Evolutionary conservation across 2,329 filamentous ascomycete species (phyloP).

Genomic region (Teratosphaeria gauchensis): DNA sequence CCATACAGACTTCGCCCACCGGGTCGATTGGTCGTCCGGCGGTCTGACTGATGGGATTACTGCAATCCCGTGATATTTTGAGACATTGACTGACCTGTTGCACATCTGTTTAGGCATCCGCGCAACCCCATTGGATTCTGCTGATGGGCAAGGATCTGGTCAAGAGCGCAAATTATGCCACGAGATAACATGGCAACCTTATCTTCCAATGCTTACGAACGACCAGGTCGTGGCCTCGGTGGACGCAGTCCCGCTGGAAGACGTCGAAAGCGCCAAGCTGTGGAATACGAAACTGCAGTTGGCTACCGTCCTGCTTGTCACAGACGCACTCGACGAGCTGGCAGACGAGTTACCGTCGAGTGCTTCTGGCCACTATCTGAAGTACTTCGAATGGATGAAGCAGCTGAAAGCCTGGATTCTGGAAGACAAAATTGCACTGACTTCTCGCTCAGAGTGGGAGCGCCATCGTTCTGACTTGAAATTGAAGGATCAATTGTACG

Average conservation of each 20-base stretch:
- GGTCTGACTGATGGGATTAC: too few relatives aligned
- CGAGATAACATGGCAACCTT: constrained; percentile 5
- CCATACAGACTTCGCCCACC: too few relatives aligned
- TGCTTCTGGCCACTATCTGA: background rate
- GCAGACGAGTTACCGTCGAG: background rate
- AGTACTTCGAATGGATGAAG: background rate
- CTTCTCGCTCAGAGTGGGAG: background rate
- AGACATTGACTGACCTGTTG: too few relatives aligned
- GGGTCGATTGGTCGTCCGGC: too few relatives aligned
- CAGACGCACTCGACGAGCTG: constrained; percentile 1
- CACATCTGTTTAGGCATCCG: background rate
- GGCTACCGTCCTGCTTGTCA: background rate
- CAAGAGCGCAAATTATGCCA: constrained; percentile 5
- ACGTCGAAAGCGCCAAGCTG: background rate
- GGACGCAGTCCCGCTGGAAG: background rate
- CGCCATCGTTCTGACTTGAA: background rate
- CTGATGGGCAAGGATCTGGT: background rate
- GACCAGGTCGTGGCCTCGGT: background rate
- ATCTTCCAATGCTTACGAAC: background rate
- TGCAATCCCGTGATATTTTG: too few relatives aligned
- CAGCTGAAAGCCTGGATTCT: background rate
- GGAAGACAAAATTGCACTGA: background rate
- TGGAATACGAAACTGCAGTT: background rate
- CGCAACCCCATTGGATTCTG: constrained; percentile 5
- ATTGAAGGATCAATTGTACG: background rate